Evolutionary conservation across 768 basidiomycete genomes (phyloP).

Genomic region (Collybiopsis luxurians): DNA sequence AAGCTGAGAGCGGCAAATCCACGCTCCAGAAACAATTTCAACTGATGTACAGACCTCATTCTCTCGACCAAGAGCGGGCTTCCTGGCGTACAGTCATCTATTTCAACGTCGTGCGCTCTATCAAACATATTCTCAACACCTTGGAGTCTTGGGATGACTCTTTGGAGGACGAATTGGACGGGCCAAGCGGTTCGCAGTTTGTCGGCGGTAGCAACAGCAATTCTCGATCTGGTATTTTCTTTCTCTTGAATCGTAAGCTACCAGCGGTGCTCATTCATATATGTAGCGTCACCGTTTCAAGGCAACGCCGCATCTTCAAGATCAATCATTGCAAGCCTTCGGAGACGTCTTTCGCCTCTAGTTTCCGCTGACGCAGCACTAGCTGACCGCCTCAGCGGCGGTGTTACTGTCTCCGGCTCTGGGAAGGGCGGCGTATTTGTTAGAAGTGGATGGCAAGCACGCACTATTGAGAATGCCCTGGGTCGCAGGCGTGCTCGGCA

Average conservation of each 20-base stretch:
- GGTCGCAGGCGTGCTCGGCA: slow-evolving; percentile 25
- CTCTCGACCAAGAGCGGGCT: slow-evolving; percentile 63
- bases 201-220: not conserved
- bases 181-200: slow-evolving; percentile 11
- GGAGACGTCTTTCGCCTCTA: slow-evolving; percentile 57
- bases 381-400: slow-evolving; percentile 72
- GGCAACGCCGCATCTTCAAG: slow-evolving; percentile 12
- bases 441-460: slow-evolving; percentile 78
- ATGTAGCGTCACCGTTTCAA: slow-evolving; percentile 19
- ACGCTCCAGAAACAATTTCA: slow-evolving; percentile 80
- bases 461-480: slow-evolving; percentile 54
- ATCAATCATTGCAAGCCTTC: slow-evolving; percentile 47
- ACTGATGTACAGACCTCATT: slow-evolving; percentile 74
- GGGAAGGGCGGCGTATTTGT: slow-evolving; percentile 76
- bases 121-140: slow-evolving; percentile 65
- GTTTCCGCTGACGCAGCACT: slow-evolving; percentile 60
- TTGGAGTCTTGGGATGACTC: slow-evolving; percentile 62
- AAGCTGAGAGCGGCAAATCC: slow-evolving; percentile 77
- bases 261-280: slow-evolving; percentile 15
- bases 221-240: slow-evolving; percentile 24
- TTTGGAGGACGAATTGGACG: slow-evolving; percentile 45
- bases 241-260: slow-evolving; percentile 23
- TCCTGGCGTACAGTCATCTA: slow-evolving; percentile 77
- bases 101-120: slow-evolving; percentile 71
- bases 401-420: slow-evolving; percentile 69